A percentile compares a stretch with the other conserved stretches of the same genome.
phyloP scores from a whole-genome alignment of 1,284 basidiomycete species.

The Termitomyces sp. region DNA sequence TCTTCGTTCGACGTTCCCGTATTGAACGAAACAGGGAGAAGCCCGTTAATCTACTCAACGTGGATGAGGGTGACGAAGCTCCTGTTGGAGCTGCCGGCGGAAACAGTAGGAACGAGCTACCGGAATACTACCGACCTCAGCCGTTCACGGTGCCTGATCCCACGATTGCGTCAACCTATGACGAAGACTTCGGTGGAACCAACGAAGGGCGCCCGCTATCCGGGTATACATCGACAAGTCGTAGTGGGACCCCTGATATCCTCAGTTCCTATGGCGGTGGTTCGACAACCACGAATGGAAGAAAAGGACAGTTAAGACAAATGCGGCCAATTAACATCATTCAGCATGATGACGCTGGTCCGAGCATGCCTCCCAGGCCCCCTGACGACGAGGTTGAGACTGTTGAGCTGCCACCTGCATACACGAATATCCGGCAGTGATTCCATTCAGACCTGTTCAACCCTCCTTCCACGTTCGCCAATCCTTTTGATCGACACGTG shows the following conservation, averaged over 20 bases:
- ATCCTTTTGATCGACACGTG: background rate
- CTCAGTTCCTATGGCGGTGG: conserved; percentile 20
- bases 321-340: conserved; percentile 72
- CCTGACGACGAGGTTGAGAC: conserved; percentile 52
- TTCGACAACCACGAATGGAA: conserved; percentile 24
- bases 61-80: conserved; percentile 50
- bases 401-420: conserved; percentile 76
- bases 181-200: conserved; percentile 17
- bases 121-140: conserved; percentile 66
- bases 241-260: conserved; percentile 36
- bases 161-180: conserved; percentile 29
- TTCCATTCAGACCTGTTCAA: background rate
- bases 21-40: conserved; percentile 36
- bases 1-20: conserved; percentile 43
- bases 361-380: conserved; percentile 28
- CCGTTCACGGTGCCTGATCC: conserved; percentile 67
- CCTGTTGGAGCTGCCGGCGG: conserved; percentile 14
- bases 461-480: background rate
- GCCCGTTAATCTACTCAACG: conserved; percentile 58
- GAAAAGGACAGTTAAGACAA: conserved; percentile 39
- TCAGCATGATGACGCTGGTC: conserved; percentile 78
- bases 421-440: conserved; percentile 49
- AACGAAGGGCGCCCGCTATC: conserved; percentile 31
- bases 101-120: conserved; percentile 38
- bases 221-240: conserved; percentile 26